Evolutionary conservation across 257 asterid genomes (phyloP), one percentile per base, ranked within the genome.

Genomic region (Solanum medicagineum): DNA sequence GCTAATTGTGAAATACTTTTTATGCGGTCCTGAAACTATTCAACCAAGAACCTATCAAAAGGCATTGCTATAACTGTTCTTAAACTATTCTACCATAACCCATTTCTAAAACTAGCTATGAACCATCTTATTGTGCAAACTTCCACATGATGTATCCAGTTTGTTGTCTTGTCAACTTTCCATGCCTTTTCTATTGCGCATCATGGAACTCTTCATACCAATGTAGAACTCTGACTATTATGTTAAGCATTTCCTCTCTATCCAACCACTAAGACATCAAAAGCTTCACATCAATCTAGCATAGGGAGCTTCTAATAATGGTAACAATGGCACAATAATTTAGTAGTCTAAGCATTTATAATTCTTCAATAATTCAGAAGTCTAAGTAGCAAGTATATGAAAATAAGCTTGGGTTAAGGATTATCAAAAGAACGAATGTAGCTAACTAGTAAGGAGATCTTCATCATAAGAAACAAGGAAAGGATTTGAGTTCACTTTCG

Each of bases 401-500:
- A 60, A 26, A 36, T 56, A n/a, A 81, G 53, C 40, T 65, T 81
- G 2, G 19, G 8, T 56, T 22, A 19, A 42, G 63, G 66, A 62
- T 51, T 55, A 62, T 36, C 84, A 26, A 71, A 71, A 26, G 66
- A n/a, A 55, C 77, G 24, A 59, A 49, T 56, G 53, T 26, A 47
- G 20, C 26, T 80, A 54, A 86, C 51, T 36, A 65, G 7, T 24
- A 60, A 24, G 75, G 40, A 24, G 57, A 29, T 79, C 56, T 80
- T 44, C 84, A 32, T 16, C 3, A 36, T 66, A 84, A 42, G 40
- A 85, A 84, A 80, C 57, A 32, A 63, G 63, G 29, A 53, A 75
- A 59, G 85, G 69, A 55, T 81, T 80, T 86, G 80, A 81, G 85
- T 94, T 89, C 92, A 94, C 98, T 90, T 93, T 84, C 88, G 87